A percentile compares a stretch with the other conserved stretches of the same genome.
Conservation (phyloP, 2,329 filamentous ascomycete genomes). For the Xylaria sp. region DNA sequence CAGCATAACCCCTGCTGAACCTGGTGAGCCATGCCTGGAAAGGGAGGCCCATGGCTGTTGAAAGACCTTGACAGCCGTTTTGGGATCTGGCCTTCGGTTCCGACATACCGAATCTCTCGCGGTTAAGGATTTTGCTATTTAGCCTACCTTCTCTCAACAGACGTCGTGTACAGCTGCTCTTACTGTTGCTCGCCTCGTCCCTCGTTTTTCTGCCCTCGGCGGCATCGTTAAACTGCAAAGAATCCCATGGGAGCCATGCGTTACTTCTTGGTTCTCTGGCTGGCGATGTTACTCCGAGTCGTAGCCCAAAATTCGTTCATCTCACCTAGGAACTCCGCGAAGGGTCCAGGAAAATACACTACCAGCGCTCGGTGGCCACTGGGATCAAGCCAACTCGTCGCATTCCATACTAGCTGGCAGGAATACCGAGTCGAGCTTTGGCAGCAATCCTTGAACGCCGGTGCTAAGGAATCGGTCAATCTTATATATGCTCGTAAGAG, state of each 20-base stretch:
- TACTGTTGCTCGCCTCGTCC: not conserved
- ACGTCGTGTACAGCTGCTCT: not conserved
- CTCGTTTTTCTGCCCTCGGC: not conserved
- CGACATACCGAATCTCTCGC: not conserved
- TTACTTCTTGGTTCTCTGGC: not conserved
- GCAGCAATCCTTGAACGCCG: not conserved
- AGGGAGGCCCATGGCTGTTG: not conserved
- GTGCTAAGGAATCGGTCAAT: not conserved
- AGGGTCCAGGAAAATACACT: not conserved
- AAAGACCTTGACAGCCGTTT: not conserved
- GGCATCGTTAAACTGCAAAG: not conserved
- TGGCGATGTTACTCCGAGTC: not conserved
- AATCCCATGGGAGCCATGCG: not conserved
- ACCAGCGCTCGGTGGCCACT: not conserved
- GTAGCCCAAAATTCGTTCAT: slow-evolving; percentile 14
- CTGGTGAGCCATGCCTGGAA: not conserved
- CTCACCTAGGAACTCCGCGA: slow-evolving; percentile 6
- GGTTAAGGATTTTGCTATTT: not conserved
- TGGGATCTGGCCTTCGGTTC: not conserved
- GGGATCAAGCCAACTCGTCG: slow-evolving; percentile 25
- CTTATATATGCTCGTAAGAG: slow-evolving; percentile 21
- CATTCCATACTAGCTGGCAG: slow-evolving; percentile 11
- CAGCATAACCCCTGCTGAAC: not conserved
- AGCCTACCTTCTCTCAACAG: not conserved
- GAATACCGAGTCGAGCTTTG: slow-evolving; percentile 26